Conservation (phyloP, 352 stramenopile species). For the Globisporangium abappressorium region DNA sequence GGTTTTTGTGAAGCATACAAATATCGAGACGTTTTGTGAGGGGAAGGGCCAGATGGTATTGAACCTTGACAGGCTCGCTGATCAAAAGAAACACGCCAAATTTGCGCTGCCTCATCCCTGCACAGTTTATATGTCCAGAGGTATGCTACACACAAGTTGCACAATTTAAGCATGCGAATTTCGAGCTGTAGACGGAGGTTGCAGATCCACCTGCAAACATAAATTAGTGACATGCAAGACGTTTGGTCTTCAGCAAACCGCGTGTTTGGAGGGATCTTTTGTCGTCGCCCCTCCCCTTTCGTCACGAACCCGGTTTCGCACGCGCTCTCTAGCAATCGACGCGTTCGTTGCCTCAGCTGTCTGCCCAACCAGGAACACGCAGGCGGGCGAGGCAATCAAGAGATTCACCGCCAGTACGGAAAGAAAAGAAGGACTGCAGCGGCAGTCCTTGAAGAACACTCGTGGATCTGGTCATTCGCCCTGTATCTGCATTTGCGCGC, state of each 20-base stretch:
- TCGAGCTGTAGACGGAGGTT: background rate
- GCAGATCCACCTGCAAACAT: background rate
- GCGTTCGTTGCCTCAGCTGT: background rate
- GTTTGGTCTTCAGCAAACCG: constrained; percentile 1
- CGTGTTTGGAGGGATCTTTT: constrained; percentile 9
- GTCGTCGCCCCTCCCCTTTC: background rate
- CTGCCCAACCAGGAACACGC: background rate
- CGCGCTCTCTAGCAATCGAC: background rate
- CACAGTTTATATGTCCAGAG: background rate
- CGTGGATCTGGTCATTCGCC: no score
- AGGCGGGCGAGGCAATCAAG: background rate
- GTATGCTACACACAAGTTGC: background rate
- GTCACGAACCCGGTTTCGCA: constrained; percentile 2
- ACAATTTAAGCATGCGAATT: background rate
- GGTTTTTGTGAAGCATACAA: background rate
- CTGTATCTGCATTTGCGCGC: no score
- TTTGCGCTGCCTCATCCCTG: background rate
- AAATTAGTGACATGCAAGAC: constrained; percentile 2
- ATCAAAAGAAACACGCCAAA: constrained; percentile 11
- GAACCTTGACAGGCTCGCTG: background rate
- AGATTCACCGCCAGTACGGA: no score
- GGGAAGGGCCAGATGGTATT: background rate
- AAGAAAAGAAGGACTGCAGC: no score
- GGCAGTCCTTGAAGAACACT: no score
- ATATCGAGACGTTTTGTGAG: background rate